Percentiles rank a stretch among this genome's conserved stretches.
Conservation (phyloP, 306 rosid species). For the Cucumis cinereus region DNA sequence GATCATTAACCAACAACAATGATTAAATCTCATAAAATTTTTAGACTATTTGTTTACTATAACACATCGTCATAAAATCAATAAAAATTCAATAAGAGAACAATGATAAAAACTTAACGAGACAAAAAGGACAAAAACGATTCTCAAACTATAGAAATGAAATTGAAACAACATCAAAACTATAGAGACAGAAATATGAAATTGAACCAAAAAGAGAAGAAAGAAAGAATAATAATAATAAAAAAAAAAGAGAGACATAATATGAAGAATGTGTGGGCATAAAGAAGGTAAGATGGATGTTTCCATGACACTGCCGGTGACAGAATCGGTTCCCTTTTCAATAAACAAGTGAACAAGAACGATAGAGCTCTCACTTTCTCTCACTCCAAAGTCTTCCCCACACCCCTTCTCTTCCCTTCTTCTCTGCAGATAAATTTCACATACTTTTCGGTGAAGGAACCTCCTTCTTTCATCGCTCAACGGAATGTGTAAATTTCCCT, state of each 20-base stretch:
- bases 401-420: neutral
- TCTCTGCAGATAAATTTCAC: neutral
- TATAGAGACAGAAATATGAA: too few species aligned
- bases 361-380: slow-evolving; percentile 1
- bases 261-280: neutral
- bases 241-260: neutral
- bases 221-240: too few species aligned
- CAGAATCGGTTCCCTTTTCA: slow-evolving; percentile 12
- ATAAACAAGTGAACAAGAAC: slow-evolving; percentile 15
- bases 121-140: too few species aligned
- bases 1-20: too few species aligned
- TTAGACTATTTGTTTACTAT: too few species aligned
- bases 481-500: neutral
- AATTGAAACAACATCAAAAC: neutral
- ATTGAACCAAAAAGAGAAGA: too few species aligned
- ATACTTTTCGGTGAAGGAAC: slow-evolving; percentile 3
- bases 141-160: too few species aligned
- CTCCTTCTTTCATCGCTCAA: neutral
- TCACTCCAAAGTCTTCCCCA: neutral
- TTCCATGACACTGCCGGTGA: slow-evolving; percentile 9
- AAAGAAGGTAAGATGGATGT: neutral
- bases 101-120: too few species aligned
- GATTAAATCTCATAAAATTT: too few species aligned
- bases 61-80: too few species aligned
- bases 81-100: too few species aligned